Percentiles rank a stretch among this genome's conserved stretches.
Conservation (phyloP, 306 rosid species). For the Glycine latifolia region DNA sequence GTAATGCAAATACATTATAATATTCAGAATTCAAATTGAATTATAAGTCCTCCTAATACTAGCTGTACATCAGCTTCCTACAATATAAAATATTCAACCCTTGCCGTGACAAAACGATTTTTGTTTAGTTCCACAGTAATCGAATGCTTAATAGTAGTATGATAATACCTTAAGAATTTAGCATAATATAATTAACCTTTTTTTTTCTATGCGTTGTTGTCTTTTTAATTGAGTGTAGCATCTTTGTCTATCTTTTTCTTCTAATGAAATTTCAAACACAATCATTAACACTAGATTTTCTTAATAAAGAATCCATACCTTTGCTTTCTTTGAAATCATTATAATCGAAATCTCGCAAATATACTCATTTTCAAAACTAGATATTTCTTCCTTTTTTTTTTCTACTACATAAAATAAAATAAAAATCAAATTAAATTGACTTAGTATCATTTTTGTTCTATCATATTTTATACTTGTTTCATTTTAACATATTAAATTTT, state of each 20-base stretch:
- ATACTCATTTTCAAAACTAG: slow-evolving; percentile 4
- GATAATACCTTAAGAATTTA: not conserved
- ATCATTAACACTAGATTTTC: slow-evolving; percentile 45
- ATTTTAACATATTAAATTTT: no score
- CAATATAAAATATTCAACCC: slow-evolving; percentile 18
- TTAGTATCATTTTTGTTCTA: no score
- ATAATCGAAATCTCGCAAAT: slow-evolving; percentile 19
- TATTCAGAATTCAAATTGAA: slow-evolving; percentile 20
- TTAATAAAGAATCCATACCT: slow-evolving; percentile 39
- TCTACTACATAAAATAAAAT: no score
- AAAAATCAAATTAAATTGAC: no score
- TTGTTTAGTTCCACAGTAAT: not conserved
- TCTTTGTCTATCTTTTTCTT: slow-evolving; percentile 38
- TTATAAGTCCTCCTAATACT: not conserved
- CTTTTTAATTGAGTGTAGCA: slow-evolving; percentile 32
- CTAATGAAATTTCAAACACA: slow-evolving; percentile 40
- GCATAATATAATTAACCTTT: not conserved
- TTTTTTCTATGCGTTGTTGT: not conserved
- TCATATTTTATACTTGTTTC: no score
- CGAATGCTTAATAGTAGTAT: not conserved
- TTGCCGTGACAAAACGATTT: not conserved
- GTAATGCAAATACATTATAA: not conserved
- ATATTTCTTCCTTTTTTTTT: not conserved
- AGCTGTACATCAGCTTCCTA: not conserved
- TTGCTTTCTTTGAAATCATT: slow-evolving; percentile 46